Base-by-base conservation (phyloP, 768 basidiomycete genomes). In the Solioccasus polychromus region DNA sequence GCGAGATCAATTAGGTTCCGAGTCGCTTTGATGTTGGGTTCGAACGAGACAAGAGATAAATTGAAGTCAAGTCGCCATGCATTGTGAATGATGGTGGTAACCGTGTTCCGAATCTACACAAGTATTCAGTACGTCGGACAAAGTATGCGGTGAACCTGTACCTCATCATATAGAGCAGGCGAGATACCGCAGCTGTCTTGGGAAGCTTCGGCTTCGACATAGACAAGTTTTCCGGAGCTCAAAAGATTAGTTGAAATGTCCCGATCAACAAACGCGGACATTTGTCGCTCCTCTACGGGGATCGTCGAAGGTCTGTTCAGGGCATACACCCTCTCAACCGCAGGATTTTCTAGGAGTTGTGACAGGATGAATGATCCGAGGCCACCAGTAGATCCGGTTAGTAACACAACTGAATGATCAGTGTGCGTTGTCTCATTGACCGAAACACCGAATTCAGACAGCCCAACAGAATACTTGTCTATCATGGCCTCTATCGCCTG, bases 61-160 rank as follows among this genome's bases (percentile, higher is more conserved):
- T 75, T 73, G 48, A 74, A 74, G 45, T 76, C 67, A 8, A 75
- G 54, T 11, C n/a, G n/a, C n/a, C n/a, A n/a, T n/a, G n/a, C n/a
- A n/a, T n/a, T n/a, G n/a, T 69, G 63, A 1, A 70, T 59, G 39
- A 69, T 42, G 63, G 63, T 42, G 6, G 61, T 64, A 20, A 71
- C 58, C 2, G 54, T 52, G 10, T 51, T 32, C 12, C 48, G 53
- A 18, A 61, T 36, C 59, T 60, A 29, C 26, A 6, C 7, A 26
- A 11, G 26, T 26, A 11, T 6, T 26, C 26, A 26, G 26, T 11
- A 26, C 7, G 26, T 6, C 26, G 26, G 26, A 11, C 11, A 26
- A 6, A 11, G 26, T 26, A 26, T 26, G 26, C 6, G 11, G 26
- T 11, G 11, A 11, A 26, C 11, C 26, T 26, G 26, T 48, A 71